These are phyloP conservation scores for Zalaria obscura DNA, from an alignment of 2,329 filamentous ascomycete species.

Conservation along the genomic window DNA sequence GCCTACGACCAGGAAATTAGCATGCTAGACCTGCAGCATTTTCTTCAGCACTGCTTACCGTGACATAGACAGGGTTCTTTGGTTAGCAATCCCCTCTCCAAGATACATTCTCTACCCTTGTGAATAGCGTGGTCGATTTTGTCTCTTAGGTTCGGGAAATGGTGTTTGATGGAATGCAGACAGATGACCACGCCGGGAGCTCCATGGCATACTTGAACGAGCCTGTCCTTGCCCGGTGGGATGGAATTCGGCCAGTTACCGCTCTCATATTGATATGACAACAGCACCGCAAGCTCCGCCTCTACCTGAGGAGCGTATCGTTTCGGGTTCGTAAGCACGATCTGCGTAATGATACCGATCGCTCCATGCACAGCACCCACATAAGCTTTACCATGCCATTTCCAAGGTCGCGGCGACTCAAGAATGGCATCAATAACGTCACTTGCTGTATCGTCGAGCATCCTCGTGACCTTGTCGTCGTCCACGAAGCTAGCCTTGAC, in stretches of 20 bases:
- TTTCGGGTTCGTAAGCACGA: conserved; percentile 43
- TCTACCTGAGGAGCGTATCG: conserved; percentile 41
- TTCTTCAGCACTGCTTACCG: conserved; percentile 9
- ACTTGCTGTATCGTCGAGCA: conserved; percentile 38
- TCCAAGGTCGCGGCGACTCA: conserved; percentile 41
- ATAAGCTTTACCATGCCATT: conserved; percentile 48
- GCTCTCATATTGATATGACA: conserved; percentile 44
- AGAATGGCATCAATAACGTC: conserved; percentile 48
- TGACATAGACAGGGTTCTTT: conserved; percentile 55
- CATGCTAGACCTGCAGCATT: neutral
- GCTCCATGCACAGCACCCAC: conserved; percentile 54
- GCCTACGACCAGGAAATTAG: conserved; percentile 14
- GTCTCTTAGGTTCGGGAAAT: conserved; percentile 40
- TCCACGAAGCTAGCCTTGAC: conserved; percentile 43
- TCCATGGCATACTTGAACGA: conserved; percentile 56
- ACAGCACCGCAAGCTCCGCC: conserved; percentile 37
- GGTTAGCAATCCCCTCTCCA: conserved; percentile 43
- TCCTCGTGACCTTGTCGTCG: conserved; percentile 34
- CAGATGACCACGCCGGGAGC: conserved; percentile 49
- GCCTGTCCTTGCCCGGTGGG: conserved; percentile 30
- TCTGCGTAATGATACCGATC: conserved; percentile 57
- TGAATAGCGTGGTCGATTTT: conserved; percentile 39
- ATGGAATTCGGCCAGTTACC: conserved; percentile 51
- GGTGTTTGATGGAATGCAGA: conserved; percentile 39
- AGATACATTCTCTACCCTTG: conserved; percentile 38